Evolutionary conservation across 257 asterid genomes (phyloP).

Genomic region (Ophiorrhiza pumila): DNA sequence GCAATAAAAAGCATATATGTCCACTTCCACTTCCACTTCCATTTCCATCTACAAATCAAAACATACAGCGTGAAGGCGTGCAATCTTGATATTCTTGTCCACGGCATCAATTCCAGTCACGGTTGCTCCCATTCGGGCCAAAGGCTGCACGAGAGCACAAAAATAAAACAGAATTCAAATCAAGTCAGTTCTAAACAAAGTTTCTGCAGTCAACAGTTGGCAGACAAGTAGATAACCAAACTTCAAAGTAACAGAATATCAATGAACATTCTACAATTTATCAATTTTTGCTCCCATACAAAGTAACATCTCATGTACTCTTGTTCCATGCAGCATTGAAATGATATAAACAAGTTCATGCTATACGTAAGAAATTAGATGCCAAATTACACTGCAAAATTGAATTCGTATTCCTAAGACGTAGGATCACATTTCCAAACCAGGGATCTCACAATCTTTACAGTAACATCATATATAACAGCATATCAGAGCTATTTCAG

Average conservation of each 20-base stretch:
- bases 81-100: slow-evolving; percentile 81
- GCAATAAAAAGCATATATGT: background rate
- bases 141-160: slow-evolving; percentile 51
- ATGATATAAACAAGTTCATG: background rate
- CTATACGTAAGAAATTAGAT: background rate
- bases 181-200: background rate
- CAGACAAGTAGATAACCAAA: background rate
- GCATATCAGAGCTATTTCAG: too few relatives aligned
- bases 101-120: slow-evolving; percentile 92
- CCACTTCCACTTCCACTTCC: background rate
- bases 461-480: background rate
- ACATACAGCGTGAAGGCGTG: slow-evolving; percentile 86
- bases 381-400: background rate
- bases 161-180: background rate
- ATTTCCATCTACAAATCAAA: background rate
- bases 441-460: background rate
- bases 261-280: too few relatives aligned
- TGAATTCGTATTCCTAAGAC: background rate
- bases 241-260: background rate
- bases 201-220: background rate
- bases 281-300: background rate
- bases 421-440: background rate
- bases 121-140: slow-evolving; percentile 89
- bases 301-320: background rate
- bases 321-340: background rate